Evolutionary conservation across 345 rosid genomes (phyloP), one percentile per base, ranked within the genome.

Genomic region (Brassica cretica): DNA sequence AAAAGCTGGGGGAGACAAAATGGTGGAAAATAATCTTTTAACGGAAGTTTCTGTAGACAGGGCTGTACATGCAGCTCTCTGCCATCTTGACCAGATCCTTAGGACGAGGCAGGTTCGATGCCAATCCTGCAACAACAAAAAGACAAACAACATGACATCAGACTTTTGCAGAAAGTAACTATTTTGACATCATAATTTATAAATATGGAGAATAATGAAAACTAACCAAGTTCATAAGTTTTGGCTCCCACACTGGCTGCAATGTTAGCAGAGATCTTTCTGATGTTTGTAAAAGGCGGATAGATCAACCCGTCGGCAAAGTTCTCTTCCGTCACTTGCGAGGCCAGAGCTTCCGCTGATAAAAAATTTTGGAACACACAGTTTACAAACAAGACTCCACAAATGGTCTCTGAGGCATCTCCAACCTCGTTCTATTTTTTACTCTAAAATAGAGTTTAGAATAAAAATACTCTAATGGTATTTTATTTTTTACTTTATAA

Each of bases 41-140:
- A 30, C 94, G 96, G 75, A 90, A 96, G 90, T 72, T 82, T 67
- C 93, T 85, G 88, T 96, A 93, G 60, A 82, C 70, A 25, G 97
- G 94, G 74, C 92, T 89, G 89, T 91, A 93, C 98, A 95, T 91
- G 93, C 98, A 90, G 87, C 94, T 91, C 88, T 95, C 98, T 0
- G 98, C 97, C 69, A 82, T 83, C 82, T 85, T 79, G 11, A 91
- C 90, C 1, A 96, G 88, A 81, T 96, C 88, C 81, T 87, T 71
- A 0, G 99, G 98, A 63, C 86, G 98, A 77, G 98, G 98, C 21
- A 93, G 96, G 64, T 78, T 89, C 49, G 98, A 88, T 64, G 99
- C 97, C 73, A 96, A 79, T 83, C 99, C 98, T 93, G 33, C 29
- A 14, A 55, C 58, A 16, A 39, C 46, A 32, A 37, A 9, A 24